phyloP scores from a whole-genome alignment of 345 rosid genomes.

The Firmiana major region DNA sequence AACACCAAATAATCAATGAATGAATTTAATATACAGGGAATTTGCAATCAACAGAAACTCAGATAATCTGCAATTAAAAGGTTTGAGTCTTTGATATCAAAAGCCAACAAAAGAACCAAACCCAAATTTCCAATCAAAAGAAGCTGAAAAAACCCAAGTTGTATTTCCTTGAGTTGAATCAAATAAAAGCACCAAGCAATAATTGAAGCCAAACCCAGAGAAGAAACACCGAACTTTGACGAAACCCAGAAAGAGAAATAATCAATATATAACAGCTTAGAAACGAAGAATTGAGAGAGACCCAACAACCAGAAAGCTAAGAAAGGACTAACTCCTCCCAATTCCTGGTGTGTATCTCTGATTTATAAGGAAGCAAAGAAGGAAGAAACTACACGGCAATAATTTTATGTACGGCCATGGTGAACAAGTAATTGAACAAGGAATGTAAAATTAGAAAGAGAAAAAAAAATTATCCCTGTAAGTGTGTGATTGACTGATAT shows the following conservation, averaged over 20 bases:
- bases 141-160: not conserved
- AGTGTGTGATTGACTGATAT: too few relatives aligned
- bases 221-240: not conserved
- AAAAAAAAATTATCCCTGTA: too few relatives aligned
- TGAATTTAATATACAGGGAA: not conserved
- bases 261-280: not conserved
- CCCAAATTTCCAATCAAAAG: not conserved
- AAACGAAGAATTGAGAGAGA: not conserved
- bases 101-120: not conserved
- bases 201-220: slow-evolving; percentile 5
- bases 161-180: not conserved
- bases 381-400: not conserved
- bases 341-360: not conserved
- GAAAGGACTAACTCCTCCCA: not conserved
- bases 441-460: too few relatives aligned
- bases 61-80: not conserved
- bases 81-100: slow-evolving; percentile 6
- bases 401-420: too few relatives aligned
- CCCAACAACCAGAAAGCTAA: not conserved
- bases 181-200: not conserved
- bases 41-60: not conserved
- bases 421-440: too few relatives aligned
- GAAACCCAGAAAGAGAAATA: not conserved
- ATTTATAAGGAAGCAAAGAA: not conserved
- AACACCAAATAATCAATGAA: not conserved